Base-by-base conservation (phyloP, 2,329 filamentous ascomycete genomes). In the Tolypocladium ophioglossoides region DNA sequence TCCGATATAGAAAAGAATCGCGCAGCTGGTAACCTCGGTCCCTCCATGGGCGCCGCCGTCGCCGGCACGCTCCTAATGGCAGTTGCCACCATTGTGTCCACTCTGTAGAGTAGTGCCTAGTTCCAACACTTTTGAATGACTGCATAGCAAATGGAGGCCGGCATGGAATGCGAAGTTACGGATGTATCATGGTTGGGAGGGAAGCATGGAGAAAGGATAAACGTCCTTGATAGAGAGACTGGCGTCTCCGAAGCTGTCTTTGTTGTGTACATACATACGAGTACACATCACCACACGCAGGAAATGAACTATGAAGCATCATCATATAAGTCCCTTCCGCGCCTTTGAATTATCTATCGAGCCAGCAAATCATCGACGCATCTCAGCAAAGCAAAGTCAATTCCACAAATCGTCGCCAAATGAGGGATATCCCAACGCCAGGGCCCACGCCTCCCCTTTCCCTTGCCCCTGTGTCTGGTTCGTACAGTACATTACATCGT, bases 11-110 rank as follows among this genome's bases (percentile, higher is more conserved):
- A 55, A 24, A 55, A 61, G n/a, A 58, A 59, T 39, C 63, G 53
- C 50, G 57, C 60, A 24, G 60, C 59, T 12, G 54, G 52, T n/a
- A 58, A 57, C 20, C 12, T 63, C 32, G 56, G 39, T 20, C 60
- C 64, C 16, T 57, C 60, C 27, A 37, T 51, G 14, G 35, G 56
- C 38, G 37, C 27, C 24, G 35, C 32, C 37, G 24, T 20, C n/a
- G 44, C 62, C 18, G 56, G 55, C 14, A 53, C 55, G 1, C 10
- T 62, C 34, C 51, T 65, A 34, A 52, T 63, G 52, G 58, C 52
- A 49, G 30, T 61, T 14, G 63, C 59, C 27, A 57, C 57, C 44
- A 35, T 50, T 10, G 55, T 57, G 16, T 34, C 55, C 18, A 16
- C 50, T 18, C 18, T 54, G 16, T 54, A 51, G 18, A 32, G 18